Evolutionary conservation across 805 yeast genomes (phyloP).

Genomic region (Starmerella cellae): DNA sequence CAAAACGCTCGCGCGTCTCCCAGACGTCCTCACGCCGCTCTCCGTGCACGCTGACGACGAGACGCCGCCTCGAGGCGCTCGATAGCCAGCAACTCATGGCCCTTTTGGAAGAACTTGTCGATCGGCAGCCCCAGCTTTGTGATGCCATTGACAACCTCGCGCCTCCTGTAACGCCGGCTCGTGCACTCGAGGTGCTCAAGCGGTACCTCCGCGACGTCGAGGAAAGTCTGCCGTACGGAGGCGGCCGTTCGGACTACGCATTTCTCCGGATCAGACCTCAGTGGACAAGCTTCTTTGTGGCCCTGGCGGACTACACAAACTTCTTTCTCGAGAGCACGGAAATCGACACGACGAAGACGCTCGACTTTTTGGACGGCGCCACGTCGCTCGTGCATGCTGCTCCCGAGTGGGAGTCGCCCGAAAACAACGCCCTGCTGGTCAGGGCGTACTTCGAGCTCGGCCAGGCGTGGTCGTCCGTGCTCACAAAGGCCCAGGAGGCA

Average conservation of each 20-base stretch:
- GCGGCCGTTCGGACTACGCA: slow-evolving; percentile 47
- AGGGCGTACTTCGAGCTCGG: slow-evolving; percentile 51
- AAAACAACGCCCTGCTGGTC: slow-evolving; percentile 31
- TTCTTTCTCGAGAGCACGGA: slow-evolving; percentile 43
- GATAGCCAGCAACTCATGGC: slow-evolving; percentile 43
- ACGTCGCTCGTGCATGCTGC: slow-evolving; percentile 46
- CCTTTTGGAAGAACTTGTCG: slow-evolving; percentile 41
- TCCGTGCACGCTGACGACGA: slow-evolving; percentile 38
- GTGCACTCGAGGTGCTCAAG: slow-evolving; percentile 39
- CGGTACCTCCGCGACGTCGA: slow-evolving; percentile 34
- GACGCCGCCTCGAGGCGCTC: slow-evolving; percentile 54
- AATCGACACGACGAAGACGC: slow-evolving; percentile 37
- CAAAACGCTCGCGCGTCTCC: slow-evolving; percentile 12
- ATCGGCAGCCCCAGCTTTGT: slow-evolving; percentile 48
- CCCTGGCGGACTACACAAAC: slow-evolving; percentile 61
- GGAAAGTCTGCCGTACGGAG: slow-evolving; percentile 39
- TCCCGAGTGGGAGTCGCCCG: slow-evolving; percentile 48
- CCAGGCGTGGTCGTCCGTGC: slow-evolving; percentile 36
- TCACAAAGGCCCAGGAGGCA: slow-evolving; percentile 10
- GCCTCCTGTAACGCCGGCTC: slow-evolving; percentile 44
- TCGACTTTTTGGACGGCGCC: slow-evolving; percentile 51
- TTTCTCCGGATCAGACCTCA: slow-evolving; percentile 57
- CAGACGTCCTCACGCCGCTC: slow-evolving; percentile 1
- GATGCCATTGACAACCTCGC: slow-evolving; percentile 38
- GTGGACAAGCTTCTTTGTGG: slow-evolving; percentile 54